Evolutionary conservation across 2,329 filamentous ascomycete species (phyloP).

Genomic region (Sporothrix curviconia): DNA sequence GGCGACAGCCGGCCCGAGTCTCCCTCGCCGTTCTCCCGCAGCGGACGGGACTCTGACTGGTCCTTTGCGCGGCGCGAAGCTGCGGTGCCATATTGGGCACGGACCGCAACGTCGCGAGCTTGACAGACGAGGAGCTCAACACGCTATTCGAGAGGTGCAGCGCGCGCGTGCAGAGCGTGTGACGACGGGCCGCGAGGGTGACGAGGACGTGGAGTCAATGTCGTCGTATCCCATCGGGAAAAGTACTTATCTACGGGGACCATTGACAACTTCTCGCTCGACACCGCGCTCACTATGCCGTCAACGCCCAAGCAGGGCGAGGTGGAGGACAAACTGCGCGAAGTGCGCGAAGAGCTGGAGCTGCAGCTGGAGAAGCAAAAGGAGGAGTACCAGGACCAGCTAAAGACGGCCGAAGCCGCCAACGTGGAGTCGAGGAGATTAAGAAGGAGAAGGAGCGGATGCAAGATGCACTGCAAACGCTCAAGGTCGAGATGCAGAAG

Average conservation of each 20-base stretch:
- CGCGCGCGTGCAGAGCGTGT: slow-evolving; percentile 73
- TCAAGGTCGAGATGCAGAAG: slow-evolving; percentile 84
- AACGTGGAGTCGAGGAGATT: slow-evolving; percentile 74
- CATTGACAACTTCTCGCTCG: slow-evolving; percentile 90
- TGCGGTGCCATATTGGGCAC: slow-evolving; percentile 81
- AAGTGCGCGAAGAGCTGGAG: slow-evolving; percentile 77
- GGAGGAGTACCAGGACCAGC: slow-evolving; percentile 70
- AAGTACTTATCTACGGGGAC: slow-evolving; percentile 95
- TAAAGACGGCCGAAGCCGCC: slow-evolving; percentile 67
- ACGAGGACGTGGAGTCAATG: slow-evolving; percentile 84
- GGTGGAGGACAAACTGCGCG: slow-evolving; percentile 66
- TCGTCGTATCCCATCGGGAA: slow-evolving; percentile 82
- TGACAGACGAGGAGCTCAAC: slow-evolving; percentile 92
- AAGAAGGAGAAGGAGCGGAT: slow-evolving; percentile 76
- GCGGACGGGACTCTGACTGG: slow-evolving; percentile 83
- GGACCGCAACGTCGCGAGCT: slow-evolving; percentile 81
- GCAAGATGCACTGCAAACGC: slow-evolving; percentile 69
- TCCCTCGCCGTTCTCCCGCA: slow-evolving; percentile 59
- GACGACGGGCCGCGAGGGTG: slow-evolving; percentile 62
- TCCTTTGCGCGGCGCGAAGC: slow-evolving; percentile 88
- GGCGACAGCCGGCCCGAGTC: slow-evolving; percentile 68
- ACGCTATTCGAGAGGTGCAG: slow-evolving; percentile 91
- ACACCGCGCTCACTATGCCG: slow-evolving; percentile 89
- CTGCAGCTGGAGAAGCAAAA: slow-evolving; percentile 75
- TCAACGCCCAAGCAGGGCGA: slow-evolving; percentile 79